These are phyloP conservation scores for Lipomyces lipofer DNA, from an alignment of 805 yeast species.

Conservation along the genomic window DNA sequence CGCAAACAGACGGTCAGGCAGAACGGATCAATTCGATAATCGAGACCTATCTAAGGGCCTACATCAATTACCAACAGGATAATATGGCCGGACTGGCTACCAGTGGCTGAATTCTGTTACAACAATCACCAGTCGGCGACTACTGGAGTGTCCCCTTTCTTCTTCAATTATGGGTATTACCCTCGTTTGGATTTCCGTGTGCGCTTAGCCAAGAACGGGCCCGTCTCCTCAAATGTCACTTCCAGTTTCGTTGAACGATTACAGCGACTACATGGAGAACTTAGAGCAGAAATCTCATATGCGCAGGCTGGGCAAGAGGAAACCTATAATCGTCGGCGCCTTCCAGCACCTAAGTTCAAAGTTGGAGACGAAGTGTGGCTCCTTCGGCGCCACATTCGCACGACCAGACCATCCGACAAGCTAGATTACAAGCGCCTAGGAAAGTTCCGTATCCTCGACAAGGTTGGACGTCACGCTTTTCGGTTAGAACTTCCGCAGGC, in stretches of 20 bases:
- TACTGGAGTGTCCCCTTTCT: background rate
- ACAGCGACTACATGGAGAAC: background rate
- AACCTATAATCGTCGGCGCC: background rate
- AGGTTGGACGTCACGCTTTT: slow-evolving; percentile 1
- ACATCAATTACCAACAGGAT: background rate
- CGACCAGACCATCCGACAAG: background rate
- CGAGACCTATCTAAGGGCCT: background rate
- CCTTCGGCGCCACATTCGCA: background rate
- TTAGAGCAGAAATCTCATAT: background rate
- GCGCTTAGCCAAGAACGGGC: background rate
- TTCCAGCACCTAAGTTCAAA: background rate
- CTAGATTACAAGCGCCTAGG: background rate
- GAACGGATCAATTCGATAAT: slow-evolving; percentile 5
- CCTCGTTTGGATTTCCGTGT: background rate
- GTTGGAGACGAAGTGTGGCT: slow-evolving; percentile 1
- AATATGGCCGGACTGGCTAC: background rate
- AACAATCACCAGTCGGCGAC: background rate
- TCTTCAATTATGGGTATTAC: background rate
- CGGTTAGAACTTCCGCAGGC: background rate
- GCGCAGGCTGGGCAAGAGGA: background rate
- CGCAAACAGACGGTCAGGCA: slow-evolving; percentile 9
- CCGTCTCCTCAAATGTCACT: background rate
- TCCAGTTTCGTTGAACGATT: background rate
- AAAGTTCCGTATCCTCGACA: background rate
- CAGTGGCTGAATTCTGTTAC: background rate